A percentile compares a stretch with the other conserved stretches of the same genome.
These are phyloP conservation scores for Camelina laxa DNA, from an alignment of 345 rosid genomes.

Conservation along the genomic window DNA sequence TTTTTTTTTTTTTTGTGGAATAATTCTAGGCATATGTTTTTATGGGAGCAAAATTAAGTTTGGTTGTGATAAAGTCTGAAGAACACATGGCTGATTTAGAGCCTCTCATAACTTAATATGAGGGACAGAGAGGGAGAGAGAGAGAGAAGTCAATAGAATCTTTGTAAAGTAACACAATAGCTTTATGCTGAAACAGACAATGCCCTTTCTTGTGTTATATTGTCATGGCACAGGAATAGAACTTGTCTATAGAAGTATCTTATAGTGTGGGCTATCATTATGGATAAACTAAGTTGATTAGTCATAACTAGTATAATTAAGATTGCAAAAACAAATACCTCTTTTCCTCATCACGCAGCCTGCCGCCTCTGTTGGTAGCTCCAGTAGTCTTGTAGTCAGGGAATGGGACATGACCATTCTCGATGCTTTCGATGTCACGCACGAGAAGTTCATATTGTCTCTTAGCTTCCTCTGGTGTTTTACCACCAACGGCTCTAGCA, in stretches of 20 bases:
- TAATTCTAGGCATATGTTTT: slow-evolving; percentile 25
- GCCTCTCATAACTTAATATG: slow-evolving; percentile 32
- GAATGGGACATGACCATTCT: slow-evolving; percentile 82
- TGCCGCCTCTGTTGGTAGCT: slow-evolving; percentile 42
- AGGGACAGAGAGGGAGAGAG: not conserved
- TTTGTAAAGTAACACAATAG: slow-evolving; percentile 38
- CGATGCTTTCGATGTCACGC: slow-evolving; percentile 74
- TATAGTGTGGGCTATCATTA: not conserved
- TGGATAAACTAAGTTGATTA: slow-evolving; percentile 30
- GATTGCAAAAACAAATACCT: slow-evolving; percentile 39
- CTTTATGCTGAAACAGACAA: slow-evolving; percentile 40
- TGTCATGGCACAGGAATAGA: slow-evolving; percentile 28
- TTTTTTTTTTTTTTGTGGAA: not conserved
- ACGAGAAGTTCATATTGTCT: slow-evolving; percentile 77
- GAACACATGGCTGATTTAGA: slow-evolving; percentile 38
- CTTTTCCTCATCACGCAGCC: slow-evolving; percentile 45
- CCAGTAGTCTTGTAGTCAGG: slow-evolving; percentile 71
- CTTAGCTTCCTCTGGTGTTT: slow-evolving; percentile 84
- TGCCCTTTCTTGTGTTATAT: slow-evolving; percentile 22
- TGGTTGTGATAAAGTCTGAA: slow-evolving; percentile 20
- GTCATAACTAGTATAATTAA: slow-evolving; percentile 8
- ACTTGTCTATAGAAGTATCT: slow-evolving; percentile 31
- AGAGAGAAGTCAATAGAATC: slow-evolving; percentile 38
- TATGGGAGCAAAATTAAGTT: slow-evolving; percentile 14
- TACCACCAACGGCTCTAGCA: slow-evolving; percentile 88